Evolutionary conservation across 352 stramenopile species (phyloP), one percentile per base, ranked within the genome.

Genomic region (Phytophthora melonis): DNA sequence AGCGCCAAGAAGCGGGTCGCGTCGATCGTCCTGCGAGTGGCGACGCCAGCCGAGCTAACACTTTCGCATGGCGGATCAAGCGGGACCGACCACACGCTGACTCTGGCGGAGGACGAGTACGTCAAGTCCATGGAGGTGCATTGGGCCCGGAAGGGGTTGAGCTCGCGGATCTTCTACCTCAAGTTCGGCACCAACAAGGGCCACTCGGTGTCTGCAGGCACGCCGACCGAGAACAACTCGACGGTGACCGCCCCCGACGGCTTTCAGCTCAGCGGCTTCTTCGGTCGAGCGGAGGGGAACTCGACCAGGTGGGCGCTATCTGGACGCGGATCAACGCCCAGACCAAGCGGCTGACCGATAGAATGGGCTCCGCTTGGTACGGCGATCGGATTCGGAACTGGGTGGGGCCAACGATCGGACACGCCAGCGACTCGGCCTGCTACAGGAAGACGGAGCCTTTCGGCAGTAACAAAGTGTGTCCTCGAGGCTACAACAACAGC

Each of bases 231-330:
- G 5, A 32, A 73, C 34, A 64, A 43, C 21, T 25, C 52, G 14
- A 81, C 27, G 3, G 43, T 74, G 39, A 50, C 52, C 13, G 74
- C 74, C 19, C 62, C 74, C 19, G 18, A 68, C 59, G 74, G 74
- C 9, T 81, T 78, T 3, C 74, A 81, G 36, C 63, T 81, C 3
- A 70, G 70, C 39, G 74, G 74, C 1, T 81, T 81, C 53, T 81
- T 74, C 27, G 74, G 74, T 65, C 66, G 70, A 9, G 30, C 52
- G 32, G 47, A 72, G 43, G 49, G 0, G 58, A 76, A 67, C 8
- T 81, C 3, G 4, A 78, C 49, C 70, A 81, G 36, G 50, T 81
- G 52, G 74, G 74, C 1, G 57, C 30, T 5, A 78, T 81, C 45
- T 81, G 74, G 74, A 78, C 66, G 19, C 66, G 70, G 43, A 76